These are phyloP conservation scores for Lactarius evosmus DNA, from an alignment of 768 basidiomycete genomes.

Conservation along the genomic window DNA sequence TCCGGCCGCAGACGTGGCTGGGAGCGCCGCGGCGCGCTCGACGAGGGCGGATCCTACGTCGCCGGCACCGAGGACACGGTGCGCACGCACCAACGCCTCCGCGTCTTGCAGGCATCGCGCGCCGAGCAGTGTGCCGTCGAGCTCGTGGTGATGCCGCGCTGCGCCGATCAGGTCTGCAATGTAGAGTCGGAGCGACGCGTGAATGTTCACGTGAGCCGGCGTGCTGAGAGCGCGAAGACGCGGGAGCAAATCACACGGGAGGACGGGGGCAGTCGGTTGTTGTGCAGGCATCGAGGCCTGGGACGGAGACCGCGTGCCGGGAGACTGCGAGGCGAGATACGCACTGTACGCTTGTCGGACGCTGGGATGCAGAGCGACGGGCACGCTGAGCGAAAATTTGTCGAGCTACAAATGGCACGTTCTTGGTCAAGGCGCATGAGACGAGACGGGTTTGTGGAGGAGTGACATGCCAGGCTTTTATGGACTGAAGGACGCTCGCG, in stretches of 20 bases:
- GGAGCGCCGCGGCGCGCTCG: constrained; percentile 29
- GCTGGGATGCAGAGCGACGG: constrained; percentile 42
- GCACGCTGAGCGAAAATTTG: constrained; percentile 73
- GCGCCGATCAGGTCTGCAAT: constrained; percentile 72
- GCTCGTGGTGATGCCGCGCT: constrained; percentile 61
- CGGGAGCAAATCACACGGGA: constrained; percentile 33
- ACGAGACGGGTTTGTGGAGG: neutral
- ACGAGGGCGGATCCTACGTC: constrained; percentile 59
- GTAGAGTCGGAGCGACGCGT: constrained; percentile 55
- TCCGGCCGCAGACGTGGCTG: constrained; percentile 7
- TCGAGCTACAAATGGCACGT: constrained; percentile 53
- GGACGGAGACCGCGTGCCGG: constrained; percentile 32
- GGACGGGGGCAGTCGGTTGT: constrained; percentile 14
- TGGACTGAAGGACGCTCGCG: constrained; percentile 64
- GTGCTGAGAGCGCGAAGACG: constrained; percentile 33
- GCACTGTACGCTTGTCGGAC: constrained; percentile 32
- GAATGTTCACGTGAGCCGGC: constrained; percentile 26
- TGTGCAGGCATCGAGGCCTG: constrained; percentile 26
- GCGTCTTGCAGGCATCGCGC: constrained; percentile 59
- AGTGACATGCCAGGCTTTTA: constrained; percentile 54
- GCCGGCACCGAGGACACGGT: constrained; percentile 61
- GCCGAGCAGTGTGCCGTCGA: constrained; percentile 69
- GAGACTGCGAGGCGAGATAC: constrained; percentile 34
- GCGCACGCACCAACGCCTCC: constrained; percentile 62
- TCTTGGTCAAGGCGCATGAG: neutral